Base-by-base conservation (phyloP, 2,329 filamentous ascomycete genomes). In the Pseudocercospora crystallina region DNA sequence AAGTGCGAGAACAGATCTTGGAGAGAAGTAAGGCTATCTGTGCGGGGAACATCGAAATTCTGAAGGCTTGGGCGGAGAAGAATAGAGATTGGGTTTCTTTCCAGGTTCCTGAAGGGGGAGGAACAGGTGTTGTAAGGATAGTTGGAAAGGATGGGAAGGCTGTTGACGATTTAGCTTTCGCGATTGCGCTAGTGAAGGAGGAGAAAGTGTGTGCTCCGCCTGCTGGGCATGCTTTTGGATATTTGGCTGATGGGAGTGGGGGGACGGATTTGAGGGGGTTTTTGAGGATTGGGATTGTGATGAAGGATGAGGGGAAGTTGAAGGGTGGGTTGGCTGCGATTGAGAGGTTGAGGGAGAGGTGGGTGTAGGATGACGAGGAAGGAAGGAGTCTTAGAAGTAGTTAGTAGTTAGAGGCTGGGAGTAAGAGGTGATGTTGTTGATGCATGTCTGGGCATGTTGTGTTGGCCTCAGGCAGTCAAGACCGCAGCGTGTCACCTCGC, bases 261-360 rank as follows among this genome's bases (percentile, higher is more conserved):
- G 13, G 17, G 13, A 50, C 47, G 26, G 41, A 43, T 40, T 32
- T 50, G 14, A 34, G 10, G 12, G 47, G 47, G 5, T 45, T 37
- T 20, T 30, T 50, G 29, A 39, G 47, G n/a, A 31, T 43, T 30
- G 48, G 48, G 15, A 51, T 50, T 34, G 50, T 35, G 29, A 41
- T 14, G 13, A 37, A 26, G 26, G 50, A 30, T 20, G 50, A 35
- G 33, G 7, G 20, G 20, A 32, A 32, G 17, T 46, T 63, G 50
- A 13, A 57, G 35, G 66, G 60, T 48, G 59, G 66, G 47, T 58
- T 67, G 40, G 56, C 33, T 43, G 69, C 29, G 8, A 40, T 51
- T 20, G 29, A 39, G 26, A 26, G 36, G 34, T n/a, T 50, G 20
- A 36, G 33, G 33, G 20, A 26, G 20, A 26, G 20, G 7, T 26